These are phyloP conservation scores for Tetrahymena malaccensis DNA, from an alignment of 73 alveolate genomes.

Conservation along the genomic window DNA sequence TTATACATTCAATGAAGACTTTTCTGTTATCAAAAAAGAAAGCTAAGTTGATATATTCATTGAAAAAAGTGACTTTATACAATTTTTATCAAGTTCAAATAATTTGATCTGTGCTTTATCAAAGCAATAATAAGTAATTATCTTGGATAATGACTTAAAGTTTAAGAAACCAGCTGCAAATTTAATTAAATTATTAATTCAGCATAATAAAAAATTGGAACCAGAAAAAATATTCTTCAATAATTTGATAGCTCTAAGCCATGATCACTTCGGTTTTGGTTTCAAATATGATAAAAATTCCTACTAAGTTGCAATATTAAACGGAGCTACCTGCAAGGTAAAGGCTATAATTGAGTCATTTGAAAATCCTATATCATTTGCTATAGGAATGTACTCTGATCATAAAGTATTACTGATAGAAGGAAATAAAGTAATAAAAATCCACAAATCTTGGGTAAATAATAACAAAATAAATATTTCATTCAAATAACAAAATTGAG, in stretches of 20 bases:
- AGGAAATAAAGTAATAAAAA: not conserved
- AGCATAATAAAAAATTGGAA: not conserved
- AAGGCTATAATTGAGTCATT: not conserved
- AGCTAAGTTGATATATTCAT: not conserved
- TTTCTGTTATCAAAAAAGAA: not conserved
- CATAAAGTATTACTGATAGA: not conserved
- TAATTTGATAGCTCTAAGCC: not conserved
- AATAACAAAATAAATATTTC: not conserved
- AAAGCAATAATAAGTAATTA: not conserved
- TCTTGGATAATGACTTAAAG: not conserved
- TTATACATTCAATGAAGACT: not conserved
- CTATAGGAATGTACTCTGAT: not conserved
- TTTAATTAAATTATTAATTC: not conserved
- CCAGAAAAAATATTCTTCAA: not conserved
- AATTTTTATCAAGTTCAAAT: not conserved
- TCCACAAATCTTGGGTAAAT: not conserved
- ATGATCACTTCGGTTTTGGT: not conserved
- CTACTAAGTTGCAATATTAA: not conserved
- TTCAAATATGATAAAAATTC: not conserved
- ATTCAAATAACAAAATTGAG: not conserved
- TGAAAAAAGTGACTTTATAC: not conserved
- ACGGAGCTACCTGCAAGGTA: not conserved
- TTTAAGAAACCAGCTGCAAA: not conserved
- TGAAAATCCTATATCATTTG: not conserved
- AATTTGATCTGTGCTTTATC: not conserved